Evolutionary conservation across 345 rosid genomes (phyloP), one percentile per base, ranked within the genome.

Genomic region (Eucalyptus cloeziana): DNA sequence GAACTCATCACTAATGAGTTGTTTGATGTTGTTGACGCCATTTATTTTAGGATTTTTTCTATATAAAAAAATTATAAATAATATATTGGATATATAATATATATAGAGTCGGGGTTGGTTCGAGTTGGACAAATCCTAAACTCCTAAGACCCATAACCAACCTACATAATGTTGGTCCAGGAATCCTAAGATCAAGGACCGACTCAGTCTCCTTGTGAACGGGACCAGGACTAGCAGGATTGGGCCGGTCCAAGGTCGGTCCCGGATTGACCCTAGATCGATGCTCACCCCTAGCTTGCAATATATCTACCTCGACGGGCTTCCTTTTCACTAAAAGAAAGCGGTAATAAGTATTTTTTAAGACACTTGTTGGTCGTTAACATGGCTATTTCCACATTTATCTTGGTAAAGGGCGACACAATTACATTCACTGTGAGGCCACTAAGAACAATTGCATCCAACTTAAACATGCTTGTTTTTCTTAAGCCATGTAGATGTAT

Each of bases 131-230:
- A 2, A 15, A 49, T 5, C 0, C 2, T 49, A 13, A 49, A 49
- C 15, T 13, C 50, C 0, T 4, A 49, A 0, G 6, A 49, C 15
- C 1, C 1, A 49, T 2, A 49, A 49, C 15, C 15, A 49, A 49
- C 2, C 1, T 49, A 0, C 6, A 49, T 1, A 49, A 5, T 49
- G 50, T 2, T 49, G 50, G 50, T 49, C 5, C 1, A 49, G 2
- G 5, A 49, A 49, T 49, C 15, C 15, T 49, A 49, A 1, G 50
- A 49, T 49, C 14, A 49, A 13, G 2, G 2, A 49, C 50, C 5
- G 1, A 49, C 6, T 13, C 6, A 4, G 2, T 49, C 1, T 49
- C 50, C 15, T 0, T 49, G 5, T 2, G 50, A 49, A 49, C 0
- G 50, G 6, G 50, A 49, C 15, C 2, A 49, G 2, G 15, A 49